These are phyloP conservation scores for Scheffersomyces lignosus DNA, from an alignment of 805 yeast species.

Conservation along the genomic window DNA sequence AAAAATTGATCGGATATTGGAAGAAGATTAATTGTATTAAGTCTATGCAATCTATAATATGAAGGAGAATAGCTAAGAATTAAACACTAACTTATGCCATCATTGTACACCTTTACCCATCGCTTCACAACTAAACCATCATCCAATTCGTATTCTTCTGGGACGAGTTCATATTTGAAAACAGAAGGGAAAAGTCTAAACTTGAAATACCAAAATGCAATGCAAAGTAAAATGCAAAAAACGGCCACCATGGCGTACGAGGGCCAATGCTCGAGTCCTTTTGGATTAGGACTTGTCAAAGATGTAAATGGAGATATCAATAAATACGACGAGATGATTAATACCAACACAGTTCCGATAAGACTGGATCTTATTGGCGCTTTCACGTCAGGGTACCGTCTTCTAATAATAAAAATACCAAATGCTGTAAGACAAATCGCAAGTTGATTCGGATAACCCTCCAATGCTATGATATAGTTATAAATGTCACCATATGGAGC, in stretches of 20 bases:
- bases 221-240: conserved; percentile 41
- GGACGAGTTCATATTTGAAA: conserved; percentile 46
- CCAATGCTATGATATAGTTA: conserved; percentile 51
- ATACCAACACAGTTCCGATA: conserved; percentile 47
- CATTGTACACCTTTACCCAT: conserved; percentile 47
- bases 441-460: conserved; percentile 50
- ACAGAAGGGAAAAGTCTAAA: conserved; percentile 50
- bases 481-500: conserved; percentile 52
- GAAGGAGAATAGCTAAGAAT: conserved; percentile 2
- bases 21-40: conserved; percentile 3
- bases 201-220: conserved; percentile 55
- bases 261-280: conserved; percentile 44
- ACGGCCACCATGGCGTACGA: conserved; percentile 51
- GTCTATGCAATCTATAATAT: conserved; percentile 1
- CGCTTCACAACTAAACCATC: conserved; percentile 61
- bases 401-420: conserved; percentile 58
- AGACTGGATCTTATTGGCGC: conserved; percentile 55
- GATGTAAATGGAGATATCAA: conserved; percentile 49
- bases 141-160: conserved; percentile 39
- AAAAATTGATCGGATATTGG: conserved; percentile 15
- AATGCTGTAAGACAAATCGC: conserved; percentile 53
- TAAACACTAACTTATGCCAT: conserved; percentile 1
- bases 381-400: conserved; percentile 44
- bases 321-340: conserved; percentile 48
- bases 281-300: conserved; percentile 38